phyloP scores from a whole-genome alignment of 2,329 filamentous ascomycete species.

The Neofusicoccum umdonicola region DNA sequence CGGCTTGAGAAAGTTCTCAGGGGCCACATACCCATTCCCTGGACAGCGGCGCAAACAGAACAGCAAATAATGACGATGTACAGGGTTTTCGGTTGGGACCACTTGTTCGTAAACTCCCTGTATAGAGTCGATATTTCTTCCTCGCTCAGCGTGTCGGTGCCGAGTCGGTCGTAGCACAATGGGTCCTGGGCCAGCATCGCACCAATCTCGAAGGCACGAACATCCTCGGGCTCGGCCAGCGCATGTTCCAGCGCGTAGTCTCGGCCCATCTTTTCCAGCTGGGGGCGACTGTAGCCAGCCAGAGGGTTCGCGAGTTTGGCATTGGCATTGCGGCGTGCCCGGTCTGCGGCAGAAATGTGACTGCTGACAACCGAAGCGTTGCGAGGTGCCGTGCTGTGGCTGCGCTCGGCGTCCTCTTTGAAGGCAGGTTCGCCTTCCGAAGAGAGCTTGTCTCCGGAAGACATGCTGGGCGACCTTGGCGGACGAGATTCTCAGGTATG shows the following conservation, averaged over 20 bases:
- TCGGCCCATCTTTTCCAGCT: slow-evolving; percentile 57
- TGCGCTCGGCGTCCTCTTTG: slow-evolving; percentile 15
- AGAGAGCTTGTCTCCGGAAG: slow-evolving; percentile 16
- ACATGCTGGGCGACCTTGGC: slow-evolving; percentile 9
- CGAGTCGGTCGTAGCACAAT: slow-evolving; percentile 20
- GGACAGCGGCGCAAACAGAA: slow-evolving; percentile 67
- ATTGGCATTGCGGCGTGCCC: slow-evolving; percentile 36
- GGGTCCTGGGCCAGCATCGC: slow-evolving; percentile 30
- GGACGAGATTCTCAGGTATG: neutral
- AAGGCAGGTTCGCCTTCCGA: slow-evolving; percentile 21
- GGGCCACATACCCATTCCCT: slow-evolving; percentile 58
- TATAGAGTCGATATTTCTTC: slow-evolving; percentile 59
- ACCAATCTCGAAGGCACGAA: slow-evolving; percentile 31
- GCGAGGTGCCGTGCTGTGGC: slow-evolving; percentile 11
- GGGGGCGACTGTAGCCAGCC: slow-evolving; percentile 46
- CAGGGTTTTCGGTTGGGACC: slow-evolving; percentile 65
- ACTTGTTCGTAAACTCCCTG: slow-evolving; percentile 63
- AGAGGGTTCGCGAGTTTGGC: slow-evolving; percentile 56
- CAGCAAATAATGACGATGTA: slow-evolving; percentile 66
- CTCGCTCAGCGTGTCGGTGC: slow-evolving; percentile 49
- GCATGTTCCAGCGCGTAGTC: slow-evolving; percentile 58
- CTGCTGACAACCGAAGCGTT: slow-evolving; percentile 23
- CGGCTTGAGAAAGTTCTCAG: neutral
- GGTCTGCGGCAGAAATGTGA: slow-evolving; percentile 36
- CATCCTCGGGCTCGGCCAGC: slow-evolving; percentile 29